phyloP scores from a whole-genome alignment of 164 flowering plant genomes.

The Piper longum region DNA sequence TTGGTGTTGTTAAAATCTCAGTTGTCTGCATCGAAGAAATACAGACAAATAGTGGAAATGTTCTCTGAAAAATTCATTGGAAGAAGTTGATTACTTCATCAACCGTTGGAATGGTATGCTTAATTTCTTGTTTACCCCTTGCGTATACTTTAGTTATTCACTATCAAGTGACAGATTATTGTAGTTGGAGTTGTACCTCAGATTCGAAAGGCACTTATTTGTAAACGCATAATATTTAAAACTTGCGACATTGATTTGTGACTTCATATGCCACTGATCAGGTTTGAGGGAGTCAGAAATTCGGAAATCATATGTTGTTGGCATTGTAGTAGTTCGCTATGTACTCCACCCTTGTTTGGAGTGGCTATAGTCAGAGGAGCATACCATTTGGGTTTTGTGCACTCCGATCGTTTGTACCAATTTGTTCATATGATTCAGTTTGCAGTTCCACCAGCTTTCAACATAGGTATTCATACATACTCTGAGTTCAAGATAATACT shows the following conservation, averaged over 20 bases:
- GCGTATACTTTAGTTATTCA: too few species aligned
- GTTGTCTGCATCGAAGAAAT: not conserved
- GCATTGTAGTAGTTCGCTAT: slow-evolving; percentile 40
- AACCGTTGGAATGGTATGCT: slow-evolving; percentile 45
- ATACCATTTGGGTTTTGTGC: slow-evolving; percentile 26
- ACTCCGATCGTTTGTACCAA: slow-evolving; percentile 37
- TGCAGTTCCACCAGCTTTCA: slow-evolving; percentile 78
- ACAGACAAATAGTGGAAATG: not conserved
- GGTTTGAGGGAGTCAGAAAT: slow-evolving; percentile 25
- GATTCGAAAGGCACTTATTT: too few species aligned
- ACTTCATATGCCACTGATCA: slow-evolving; percentile 7
- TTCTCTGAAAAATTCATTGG: slow-evolving; percentile 13
- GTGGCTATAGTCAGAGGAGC: slow-evolving; percentile 38
- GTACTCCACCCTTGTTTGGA: slow-evolving; percentile 37
- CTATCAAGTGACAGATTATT: too few species aligned
- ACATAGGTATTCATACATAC: slow-evolving; percentile 31
- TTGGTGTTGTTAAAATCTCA: too few species aligned
- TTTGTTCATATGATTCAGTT: slow-evolving; percentile 56
- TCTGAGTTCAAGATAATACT: not conserved
- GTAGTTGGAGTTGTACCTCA: too few species aligned
- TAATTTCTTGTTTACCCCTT: not conserved
- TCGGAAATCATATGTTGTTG: slow-evolving; percentile 21
- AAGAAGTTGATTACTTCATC: slow-evolving; percentile 45
- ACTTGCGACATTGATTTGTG: slow-evolving; percentile 11
- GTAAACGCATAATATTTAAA: slow-evolving; percentile 17